Base-by-base conservation (phyloP, 2,329 filamentous ascomycete species). In the Trichoderma atroviride region DNA sequence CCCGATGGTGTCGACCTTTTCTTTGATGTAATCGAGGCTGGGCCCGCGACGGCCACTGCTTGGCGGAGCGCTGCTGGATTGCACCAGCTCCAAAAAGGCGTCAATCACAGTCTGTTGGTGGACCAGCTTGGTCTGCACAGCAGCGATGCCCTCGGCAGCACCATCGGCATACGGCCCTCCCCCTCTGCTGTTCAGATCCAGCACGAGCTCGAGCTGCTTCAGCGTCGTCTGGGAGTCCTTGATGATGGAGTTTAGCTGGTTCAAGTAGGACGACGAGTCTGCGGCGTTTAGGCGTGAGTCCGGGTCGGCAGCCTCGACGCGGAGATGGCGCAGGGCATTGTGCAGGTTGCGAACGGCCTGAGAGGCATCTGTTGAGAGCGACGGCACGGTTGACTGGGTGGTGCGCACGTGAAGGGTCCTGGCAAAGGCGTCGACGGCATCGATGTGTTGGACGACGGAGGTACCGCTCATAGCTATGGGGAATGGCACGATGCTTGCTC, bases 1-100 rank as follows among this genome's bases (percentile, higher is more conserved):
- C 3, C 88, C 87, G 71, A 90, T 85, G 35, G 78, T 78, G 73
- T 90, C 87, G 37, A 90, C 85, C 74, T 89, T 88, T 75, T 87
- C 84, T 76, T 88, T 86, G 74, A 90, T 88, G 9, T 76, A 75
- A 69, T 89, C 85, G 40, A 88, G 78, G 29, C 82, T 79, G 22
- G 80, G 72, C 40, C 71, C 74, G 74, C 69, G 78, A 71, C 73
- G 80, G 11, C 64, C 33, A 75, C 71, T 70, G 52, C 81, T 84
- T 22, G 79, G 78, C 0, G 82, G 81, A 68, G 83, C 82, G 69
- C 85, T 82, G 66, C 85, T 83, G 55, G 87, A 74, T 74, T 89
- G 86, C 22, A 89, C 81, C 0, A 84, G 85, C 73, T 89, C 84
- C 22, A 90, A 81, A 70, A 89, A 87, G 73, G 83, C 79, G 66